Evolutionary conservation across 1,139 yeast species (phyloP).

Genomic region (Hansenula sp.): DNA sequence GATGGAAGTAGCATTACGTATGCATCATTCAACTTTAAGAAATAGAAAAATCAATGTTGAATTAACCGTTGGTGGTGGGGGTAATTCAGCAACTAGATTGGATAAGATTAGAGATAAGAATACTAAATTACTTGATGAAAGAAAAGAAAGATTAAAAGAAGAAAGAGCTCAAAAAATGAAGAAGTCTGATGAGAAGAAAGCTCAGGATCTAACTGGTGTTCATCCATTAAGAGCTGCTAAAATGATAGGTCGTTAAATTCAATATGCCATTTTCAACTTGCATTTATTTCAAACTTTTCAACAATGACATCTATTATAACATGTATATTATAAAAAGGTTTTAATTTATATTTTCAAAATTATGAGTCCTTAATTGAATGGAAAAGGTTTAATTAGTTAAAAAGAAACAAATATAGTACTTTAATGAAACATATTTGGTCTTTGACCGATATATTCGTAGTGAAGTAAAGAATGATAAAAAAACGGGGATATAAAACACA

Average conservation of each 20-base stretch:
- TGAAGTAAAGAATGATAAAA: background rate
- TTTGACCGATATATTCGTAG: no score
- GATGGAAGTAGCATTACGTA: conserved; percentile 76
- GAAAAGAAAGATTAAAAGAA: conserved; percentile 45
- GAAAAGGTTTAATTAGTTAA: no score
- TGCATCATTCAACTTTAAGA: conserved; percentile 71
- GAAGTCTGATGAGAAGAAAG: conserved; percentile 24
- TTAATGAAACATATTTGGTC: background rate
- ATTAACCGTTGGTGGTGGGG: conserved; percentile 97
- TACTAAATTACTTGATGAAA: conserved; percentile 63
- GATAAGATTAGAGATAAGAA: conserved; percentile 78
- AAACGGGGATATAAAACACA: background rate
- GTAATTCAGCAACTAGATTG: conserved; percentile 69
- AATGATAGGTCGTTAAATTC: background rate
- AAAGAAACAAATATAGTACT: background rate
- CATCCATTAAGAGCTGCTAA: conserved; percentile 45
- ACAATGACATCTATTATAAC: background rate
- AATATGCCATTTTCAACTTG: background rate
- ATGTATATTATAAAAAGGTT: background rate
- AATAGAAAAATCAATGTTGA: conserved; percentile 87
- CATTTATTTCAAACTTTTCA: background rate
- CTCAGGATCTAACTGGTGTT: conserved; percentile 30
- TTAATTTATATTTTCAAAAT: no score
- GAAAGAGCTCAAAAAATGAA: conserved; percentile 18
- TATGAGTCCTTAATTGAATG: background rate